A percentile compares a stretch with the other conserved stretches of the same genome.
Evolutionary conservation across 768 basidiomycete species (phyloP).

Genomic region (Scleroderma bovista): DNA sequence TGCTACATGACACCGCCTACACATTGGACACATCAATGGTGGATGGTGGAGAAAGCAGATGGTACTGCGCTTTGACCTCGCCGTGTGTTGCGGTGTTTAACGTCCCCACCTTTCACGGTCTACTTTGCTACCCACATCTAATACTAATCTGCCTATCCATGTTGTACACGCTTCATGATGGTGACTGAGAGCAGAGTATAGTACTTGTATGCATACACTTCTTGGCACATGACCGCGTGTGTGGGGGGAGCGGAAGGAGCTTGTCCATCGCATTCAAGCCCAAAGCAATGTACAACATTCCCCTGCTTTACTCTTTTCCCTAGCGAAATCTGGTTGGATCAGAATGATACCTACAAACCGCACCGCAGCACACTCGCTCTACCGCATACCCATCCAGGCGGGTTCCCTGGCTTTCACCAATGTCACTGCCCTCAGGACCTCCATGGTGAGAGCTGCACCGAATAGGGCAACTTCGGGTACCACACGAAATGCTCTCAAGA

Average conservation of each 20-base stretch:
- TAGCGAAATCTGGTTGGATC: neutral
- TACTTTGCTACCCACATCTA: too few relatives aligned
- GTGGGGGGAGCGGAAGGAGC: conserved; percentile 19
- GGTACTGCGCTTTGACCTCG: too few relatives aligned
- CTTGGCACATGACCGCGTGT: conserved; percentile 1
- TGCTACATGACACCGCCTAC: too few relatives aligned
- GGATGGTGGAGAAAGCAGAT: too few relatives aligned
- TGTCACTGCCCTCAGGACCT: conserved; percentile 1
- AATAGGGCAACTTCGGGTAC: conserved; percentile 1
- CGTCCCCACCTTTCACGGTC: too few relatives aligned
- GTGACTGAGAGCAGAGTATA: too few relatives aligned
- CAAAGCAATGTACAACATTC: neutral
- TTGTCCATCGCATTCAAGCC: neutral
- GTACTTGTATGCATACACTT: too few relatives aligned
- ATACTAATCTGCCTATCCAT: too few relatives aligned
- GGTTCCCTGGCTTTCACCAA: conserved; percentile 5
- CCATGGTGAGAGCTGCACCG: conserved; percentile 7
- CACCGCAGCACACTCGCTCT: conserved; percentile 19
- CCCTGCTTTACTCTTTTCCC: neutral
- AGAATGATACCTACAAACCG: conserved; percentile 29
- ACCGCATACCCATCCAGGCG: conserved; percentile 14
- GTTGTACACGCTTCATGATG: too few relatives aligned
- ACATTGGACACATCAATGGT: too few relatives aligned
- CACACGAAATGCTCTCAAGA: neutral
- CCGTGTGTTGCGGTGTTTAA: too few relatives aligned